Evolutionary conservation across 306 rosid species (phyloP).

Genomic region (Rosa lucieae): DNA sequence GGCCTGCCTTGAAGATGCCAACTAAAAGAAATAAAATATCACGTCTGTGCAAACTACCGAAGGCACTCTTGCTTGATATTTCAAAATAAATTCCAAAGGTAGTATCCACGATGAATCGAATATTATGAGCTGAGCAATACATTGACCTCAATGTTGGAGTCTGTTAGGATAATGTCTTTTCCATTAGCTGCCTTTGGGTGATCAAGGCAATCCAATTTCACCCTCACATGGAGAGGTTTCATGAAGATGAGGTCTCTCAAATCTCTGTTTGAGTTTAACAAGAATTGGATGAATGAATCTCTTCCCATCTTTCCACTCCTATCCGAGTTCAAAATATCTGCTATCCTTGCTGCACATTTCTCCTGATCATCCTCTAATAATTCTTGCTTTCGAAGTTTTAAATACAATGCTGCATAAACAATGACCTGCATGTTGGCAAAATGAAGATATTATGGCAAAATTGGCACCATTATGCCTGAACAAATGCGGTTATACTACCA

Average conservation of each 20-base stretch:
- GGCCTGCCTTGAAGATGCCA: not conserved
- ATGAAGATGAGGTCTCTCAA: constrained; percentile 68
- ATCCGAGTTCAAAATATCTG: constrained; percentile 50
- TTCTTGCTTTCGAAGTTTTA: constrained; percentile 43
- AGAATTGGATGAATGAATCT: constrained; percentile 50
- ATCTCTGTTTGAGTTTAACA: constrained; percentile 55
- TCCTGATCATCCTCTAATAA: constrained; percentile 40
- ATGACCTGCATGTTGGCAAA: constrained; percentile 53
- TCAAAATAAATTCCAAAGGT: not conserved
- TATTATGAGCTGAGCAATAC: constrained; percentile 42
- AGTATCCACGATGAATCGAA: constrained; percentile 11
- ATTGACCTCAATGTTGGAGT: constrained; percentile 58
- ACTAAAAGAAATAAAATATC: too few relatives aligned
- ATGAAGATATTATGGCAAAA: constrained; percentile 15
- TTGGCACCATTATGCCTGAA: not conserved
- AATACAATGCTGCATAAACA: constrained; percentile 53
- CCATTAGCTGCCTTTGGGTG: constrained; percentile 75
- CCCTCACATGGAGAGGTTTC: constrained; percentile 66
- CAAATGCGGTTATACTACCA: not conserved
- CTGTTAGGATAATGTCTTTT: constrained; percentile 61
- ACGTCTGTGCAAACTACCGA: not conserved
- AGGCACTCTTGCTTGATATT: not conserved
- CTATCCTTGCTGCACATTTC: constrained; percentile 56
- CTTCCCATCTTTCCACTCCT: constrained; percentile 45
- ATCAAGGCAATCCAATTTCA: constrained; percentile 53